A percentile compares a stretch with the other conserved stretches of the same genome.
Evolutionary conservation across 805 yeast genomes (phyloP).

Genomic region (Starmerella lactis-condensi): DNA sequence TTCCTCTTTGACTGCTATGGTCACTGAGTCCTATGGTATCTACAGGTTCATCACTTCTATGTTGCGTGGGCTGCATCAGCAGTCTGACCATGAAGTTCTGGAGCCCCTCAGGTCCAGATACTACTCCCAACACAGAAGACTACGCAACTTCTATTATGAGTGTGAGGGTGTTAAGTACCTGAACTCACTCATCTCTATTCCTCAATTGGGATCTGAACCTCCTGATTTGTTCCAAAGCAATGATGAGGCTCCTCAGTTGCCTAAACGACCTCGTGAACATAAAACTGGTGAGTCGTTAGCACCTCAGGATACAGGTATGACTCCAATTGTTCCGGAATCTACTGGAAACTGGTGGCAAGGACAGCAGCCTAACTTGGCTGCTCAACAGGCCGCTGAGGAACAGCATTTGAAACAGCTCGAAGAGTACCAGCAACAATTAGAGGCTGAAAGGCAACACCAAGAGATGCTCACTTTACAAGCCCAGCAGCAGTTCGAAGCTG

Average conservation of each 20-base stretch:
- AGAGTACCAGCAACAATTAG: slow-evolving; percentile 42
- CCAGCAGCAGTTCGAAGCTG: slow-evolving; percentile 53
- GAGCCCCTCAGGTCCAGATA: slow-evolving; percentile 57
- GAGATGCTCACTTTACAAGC: slow-evolving; percentile 51
- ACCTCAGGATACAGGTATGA: slow-evolving; percentile 16
- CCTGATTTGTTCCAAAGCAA: slow-evolving; percentile 39
- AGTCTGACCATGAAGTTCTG: slow-evolving; percentile 57
- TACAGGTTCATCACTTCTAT: slow-evolving; percentile 75
- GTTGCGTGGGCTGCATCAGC: slow-evolving; percentile 70
- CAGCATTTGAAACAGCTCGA: slow-evolving; percentile 37
- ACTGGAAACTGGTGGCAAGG: slow-evolving; percentile 31
- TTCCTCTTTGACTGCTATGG: slow-evolving; percentile 73
- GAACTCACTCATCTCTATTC: slow-evolving; percentile 63
- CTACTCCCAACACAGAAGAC: slow-evolving; percentile 44
- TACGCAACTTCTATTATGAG: slow-evolving; percentile 75
- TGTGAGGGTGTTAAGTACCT: slow-evolving; percentile 69
- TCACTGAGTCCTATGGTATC: slow-evolving; percentile 81
- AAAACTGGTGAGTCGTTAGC: slow-evolving; percentile 18
- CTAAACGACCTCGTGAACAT: slow-evolving; percentile 24
- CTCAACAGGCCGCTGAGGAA: slow-evolving; percentile 39
- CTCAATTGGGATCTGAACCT: slow-evolving; percentile 40
- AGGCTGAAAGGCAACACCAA: slow-evolving; percentile 45
- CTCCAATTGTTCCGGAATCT: slow-evolving; percentile 17
- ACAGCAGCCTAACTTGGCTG: slow-evolving; percentile 30
- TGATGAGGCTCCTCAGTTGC: slow-evolving; percentile 28